phyloP scores from a whole-genome alignment of 1,284 basidiomycete species.

The Papiliotrema terrestris region DNA sequence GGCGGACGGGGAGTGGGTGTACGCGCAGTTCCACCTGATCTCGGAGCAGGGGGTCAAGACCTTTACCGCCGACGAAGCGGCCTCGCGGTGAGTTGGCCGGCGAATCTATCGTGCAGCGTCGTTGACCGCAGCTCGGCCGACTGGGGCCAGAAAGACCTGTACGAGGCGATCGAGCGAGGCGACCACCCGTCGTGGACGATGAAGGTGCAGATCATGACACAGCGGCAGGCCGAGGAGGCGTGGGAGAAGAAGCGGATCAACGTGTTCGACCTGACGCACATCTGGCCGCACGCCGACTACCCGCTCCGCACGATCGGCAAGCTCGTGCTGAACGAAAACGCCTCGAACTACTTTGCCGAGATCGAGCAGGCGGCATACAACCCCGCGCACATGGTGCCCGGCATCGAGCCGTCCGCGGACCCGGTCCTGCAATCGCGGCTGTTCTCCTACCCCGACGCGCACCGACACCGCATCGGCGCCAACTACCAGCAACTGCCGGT shows the following conservation, averaged over 20 bases:
- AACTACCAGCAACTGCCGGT: conserved; percentile 90
- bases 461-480: conserved; percentile 63
- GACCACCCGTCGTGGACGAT: conserved; percentile 53
- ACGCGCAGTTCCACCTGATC: conserved; percentile 75
- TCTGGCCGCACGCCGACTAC: conserved; percentile 79
- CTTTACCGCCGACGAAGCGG: conserved; percentile 47
- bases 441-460: conserved; percentile 94
- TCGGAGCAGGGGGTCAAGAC: conserved; percentile 72
- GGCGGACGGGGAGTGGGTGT: conserved; percentile 73
- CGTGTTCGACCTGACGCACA: conserved; percentile 79
- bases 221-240: conserved; percentile 83
- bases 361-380: conserved; percentile 65
- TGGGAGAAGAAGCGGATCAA: conserved; percentile 51
- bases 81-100: conserved; percentile 19
- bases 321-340: conserved; percentile 80
- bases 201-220: conserved; percentile 74
- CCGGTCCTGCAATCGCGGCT: conserved; percentile 88
- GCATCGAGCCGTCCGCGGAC: conserved; percentile 82
- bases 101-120: too few relatives aligned
- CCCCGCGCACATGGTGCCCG: conserved; percentile 79
- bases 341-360: conserved; percentile 57
- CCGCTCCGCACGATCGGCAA: conserved; percentile 83
- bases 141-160: conserved; percentile 71
- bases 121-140: conserved; percentile 63
- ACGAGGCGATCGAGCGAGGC: conserved; percentile 66